Evolutionary conservation across 148 eudicot species (phyloP).

Genomic region (Polygonum maritimum): DNA sequence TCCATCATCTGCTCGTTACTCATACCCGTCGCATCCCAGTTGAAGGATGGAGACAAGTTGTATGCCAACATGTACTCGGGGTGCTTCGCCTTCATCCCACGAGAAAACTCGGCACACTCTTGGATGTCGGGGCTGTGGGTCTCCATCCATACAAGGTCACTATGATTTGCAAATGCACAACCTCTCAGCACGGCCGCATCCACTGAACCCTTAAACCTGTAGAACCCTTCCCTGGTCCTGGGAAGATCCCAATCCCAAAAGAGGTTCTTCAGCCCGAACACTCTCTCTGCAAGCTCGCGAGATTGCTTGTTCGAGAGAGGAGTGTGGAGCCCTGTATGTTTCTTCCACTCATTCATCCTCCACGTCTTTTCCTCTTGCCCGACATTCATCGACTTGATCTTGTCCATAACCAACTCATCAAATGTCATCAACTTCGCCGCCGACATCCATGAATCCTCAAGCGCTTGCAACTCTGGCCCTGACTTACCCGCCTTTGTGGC

Average conservation of each 20-base stretch:
- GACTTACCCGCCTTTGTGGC: slow-evolving; percentile 49
- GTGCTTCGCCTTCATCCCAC: slow-evolving; percentile 35
- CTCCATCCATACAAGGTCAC: slow-evolving; percentile 80
- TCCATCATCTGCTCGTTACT: slow-evolving; percentile 57
- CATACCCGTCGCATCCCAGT: slow-evolving; percentile 85
- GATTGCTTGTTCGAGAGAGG: slow-evolving; percentile 43
- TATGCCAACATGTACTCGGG: slow-evolving; percentile 71
- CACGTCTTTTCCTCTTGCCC: slow-evolving; percentile 46
- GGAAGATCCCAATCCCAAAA: slow-evolving; percentile 84
- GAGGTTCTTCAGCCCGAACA: slow-evolving; percentile 34
- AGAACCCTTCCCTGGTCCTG: slow-evolving; percentile 76
- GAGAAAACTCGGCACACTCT: slow-evolving; percentile 55
- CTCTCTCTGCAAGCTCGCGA: slow-evolving; percentile 36
- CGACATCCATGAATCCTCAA: slow-evolving; percentile 57
- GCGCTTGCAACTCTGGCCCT: slow-evolving; percentile 50
- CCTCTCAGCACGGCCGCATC: slow-evolving; percentile 67
- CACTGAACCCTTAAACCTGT: slow-evolving; percentile 61
- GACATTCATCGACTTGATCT: slow-evolving; percentile 29
- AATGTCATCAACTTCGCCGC: slow-evolving; percentile 53
- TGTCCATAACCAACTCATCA: slow-evolving; percentile 44
- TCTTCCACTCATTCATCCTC: slow-evolving; percentile 50
- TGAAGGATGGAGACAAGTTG: slow-evolving; percentile 72
- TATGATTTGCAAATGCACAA: slow-evolving; percentile 51
- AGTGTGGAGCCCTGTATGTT: slow-evolving; percentile 35
- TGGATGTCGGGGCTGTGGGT: slow-evolving; percentile 51